phyloP scores from a whole-genome alignment of 2,329 filamentous ascomycete species.

The Fusarium sp. region DNA sequence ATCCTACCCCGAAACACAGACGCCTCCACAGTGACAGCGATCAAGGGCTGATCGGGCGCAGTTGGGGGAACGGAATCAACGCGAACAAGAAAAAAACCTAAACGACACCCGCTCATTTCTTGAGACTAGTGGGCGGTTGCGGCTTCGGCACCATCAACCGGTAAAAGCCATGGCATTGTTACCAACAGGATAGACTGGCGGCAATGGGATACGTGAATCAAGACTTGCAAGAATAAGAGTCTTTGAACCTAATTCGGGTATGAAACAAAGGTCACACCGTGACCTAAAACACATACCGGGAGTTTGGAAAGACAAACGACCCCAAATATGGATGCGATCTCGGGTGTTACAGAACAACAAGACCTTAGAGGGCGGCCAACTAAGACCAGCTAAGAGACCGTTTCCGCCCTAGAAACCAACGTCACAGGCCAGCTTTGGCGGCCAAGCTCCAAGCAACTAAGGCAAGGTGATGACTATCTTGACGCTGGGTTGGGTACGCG shows the following conservation, averaged over 20 bases:
- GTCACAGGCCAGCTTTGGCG: slow-evolving; percentile 31
- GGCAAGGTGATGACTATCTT: slow-evolving; percentile 14
- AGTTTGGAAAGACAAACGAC: slow-evolving; percentile 41
- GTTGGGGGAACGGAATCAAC: slow-evolving; percentile 41
- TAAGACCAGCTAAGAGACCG: slow-evolving; percentile 9
- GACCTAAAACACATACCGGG: slow-evolving; percentile 39
- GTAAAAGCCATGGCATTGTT: slow-evolving; percentile 23
- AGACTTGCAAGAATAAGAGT: not conserved
- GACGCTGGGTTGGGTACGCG: slow-evolving; percentile 8
- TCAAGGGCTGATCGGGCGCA: slow-evolving; percentile 37
- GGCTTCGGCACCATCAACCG: slow-evolving; percentile 30
- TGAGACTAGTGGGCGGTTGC: slow-evolving; percentile 25
- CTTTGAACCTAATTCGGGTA: not conserved
- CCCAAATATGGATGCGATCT: slow-evolving; percentile 25
- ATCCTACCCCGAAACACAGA: slow-evolving; percentile 47
- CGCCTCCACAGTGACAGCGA: slow-evolving; percentile 41
- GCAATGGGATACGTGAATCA: slow-evolving; percentile 12
- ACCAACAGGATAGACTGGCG: slow-evolving; percentile 1
- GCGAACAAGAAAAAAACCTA: slow-evolving; percentile 25
- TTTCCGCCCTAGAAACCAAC: slow-evolving; percentile 36
- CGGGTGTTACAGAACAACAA: slow-evolving; percentile 32
- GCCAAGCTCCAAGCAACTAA: slow-evolving; percentile 18
- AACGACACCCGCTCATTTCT: slow-evolving; percentile 22
- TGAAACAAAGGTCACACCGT: slow-evolving; percentile 22
- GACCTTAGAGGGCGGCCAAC: slow-evolving; percentile 14